Evolutionary conservation across 176 grass and related monocot species (phyloP).

Genomic region (Hsuehochloa calcarea): DNA sequence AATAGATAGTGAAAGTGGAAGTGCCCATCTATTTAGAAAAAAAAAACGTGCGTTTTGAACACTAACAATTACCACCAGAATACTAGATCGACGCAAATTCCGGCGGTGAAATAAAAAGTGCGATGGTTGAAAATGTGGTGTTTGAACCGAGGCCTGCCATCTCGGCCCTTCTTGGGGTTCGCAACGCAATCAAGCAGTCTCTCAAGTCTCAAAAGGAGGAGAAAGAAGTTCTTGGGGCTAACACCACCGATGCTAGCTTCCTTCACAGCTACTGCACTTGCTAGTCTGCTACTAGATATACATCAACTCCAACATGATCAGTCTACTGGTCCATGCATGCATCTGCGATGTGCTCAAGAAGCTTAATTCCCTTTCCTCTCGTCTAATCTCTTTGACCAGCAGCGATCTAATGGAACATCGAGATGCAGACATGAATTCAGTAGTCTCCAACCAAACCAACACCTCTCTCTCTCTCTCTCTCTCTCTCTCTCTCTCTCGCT

Average conservation of each 20-base stretch:
- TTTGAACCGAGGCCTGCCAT: neutral
- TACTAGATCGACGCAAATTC: neutral
- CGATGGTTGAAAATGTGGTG: neutral
- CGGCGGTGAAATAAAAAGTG: neutral
- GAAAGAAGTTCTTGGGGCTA: neutral
- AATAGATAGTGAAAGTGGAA: neutral
- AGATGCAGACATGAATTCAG: neutral
- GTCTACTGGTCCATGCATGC: neutral
- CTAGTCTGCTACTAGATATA: neutral
- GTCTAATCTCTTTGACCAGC: neutral
- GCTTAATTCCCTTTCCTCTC: neutral
- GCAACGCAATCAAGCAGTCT: neutral
- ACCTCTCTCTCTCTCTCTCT: neutral
- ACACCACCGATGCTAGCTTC: neutral
- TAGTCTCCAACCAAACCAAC: neutral
- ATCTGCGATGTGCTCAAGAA: neutral
- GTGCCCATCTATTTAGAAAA: neutral
- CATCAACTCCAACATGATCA: neutral
- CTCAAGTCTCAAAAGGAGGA: constrained; percentile 36
- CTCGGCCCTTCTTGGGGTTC: neutral
- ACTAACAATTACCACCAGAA: neutral
- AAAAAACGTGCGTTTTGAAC: neutral
- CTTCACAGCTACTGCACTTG: neutral
- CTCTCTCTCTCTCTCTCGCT: neutral
- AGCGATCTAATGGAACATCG: neutral